Percentiles rank a stretch among this genome's conserved stretches.
These are phyloP conservation scores for Phalaenopsis aphrodite DNA, from an alignment of 106 monocot species.

Conservation along the genomic window DNA sequence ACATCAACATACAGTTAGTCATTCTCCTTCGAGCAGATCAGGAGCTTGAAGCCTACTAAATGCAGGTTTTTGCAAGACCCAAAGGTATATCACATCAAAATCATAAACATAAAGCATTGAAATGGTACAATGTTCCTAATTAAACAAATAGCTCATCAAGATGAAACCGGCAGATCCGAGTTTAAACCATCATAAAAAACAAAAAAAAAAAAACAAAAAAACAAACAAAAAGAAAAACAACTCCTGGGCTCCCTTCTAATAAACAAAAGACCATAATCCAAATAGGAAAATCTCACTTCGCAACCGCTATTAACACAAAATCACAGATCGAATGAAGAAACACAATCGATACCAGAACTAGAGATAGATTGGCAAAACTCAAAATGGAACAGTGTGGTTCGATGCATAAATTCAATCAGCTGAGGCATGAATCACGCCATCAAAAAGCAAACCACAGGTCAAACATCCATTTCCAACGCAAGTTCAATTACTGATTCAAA, in stretches of 20 bases:
- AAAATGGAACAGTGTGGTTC: background rate
- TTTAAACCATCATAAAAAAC: background rate
- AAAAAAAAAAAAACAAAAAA: background rate
- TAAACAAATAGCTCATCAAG: background rate
- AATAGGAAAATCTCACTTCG: background rate
- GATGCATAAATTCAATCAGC: background rate
- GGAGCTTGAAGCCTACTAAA: background rate
- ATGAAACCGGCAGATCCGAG: background rate
- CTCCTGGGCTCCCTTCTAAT: background rate
- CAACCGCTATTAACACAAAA: background rate
- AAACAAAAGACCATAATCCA: no score
- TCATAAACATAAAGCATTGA: background rate
- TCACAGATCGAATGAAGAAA: background rate
- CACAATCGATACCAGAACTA: background rate
- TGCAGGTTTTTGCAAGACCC: background rate
- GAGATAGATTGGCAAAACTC: background rate
- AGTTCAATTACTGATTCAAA: background rate
- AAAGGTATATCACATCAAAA: background rate
- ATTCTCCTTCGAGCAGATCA: background rate
- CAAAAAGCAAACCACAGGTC: background rate
- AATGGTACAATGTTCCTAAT: background rate
- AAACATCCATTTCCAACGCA: background rate
- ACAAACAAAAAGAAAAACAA: background rate
- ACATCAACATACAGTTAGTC: conserved; percentile 4
- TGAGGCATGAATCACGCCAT: background rate